Conservation (phyloP, 495 filamentous ascomycete genomes). For the Melanomma pulvis-pyrius region DNA sequence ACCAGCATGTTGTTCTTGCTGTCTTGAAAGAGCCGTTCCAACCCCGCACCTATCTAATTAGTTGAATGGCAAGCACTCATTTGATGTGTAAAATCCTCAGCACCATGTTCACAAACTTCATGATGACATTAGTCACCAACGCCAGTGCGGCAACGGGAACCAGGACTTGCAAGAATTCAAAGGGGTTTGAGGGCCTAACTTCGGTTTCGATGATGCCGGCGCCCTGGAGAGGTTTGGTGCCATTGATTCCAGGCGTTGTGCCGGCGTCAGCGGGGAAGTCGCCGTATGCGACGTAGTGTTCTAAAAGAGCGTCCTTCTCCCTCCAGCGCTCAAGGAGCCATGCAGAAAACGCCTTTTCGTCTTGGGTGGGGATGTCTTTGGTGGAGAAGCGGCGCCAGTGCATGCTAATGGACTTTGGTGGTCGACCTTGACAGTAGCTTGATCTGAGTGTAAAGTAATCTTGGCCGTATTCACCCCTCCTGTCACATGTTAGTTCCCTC, state of each 20-base stretch:
- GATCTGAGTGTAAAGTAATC: conserved; percentile 72
- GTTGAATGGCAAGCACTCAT: neutral
- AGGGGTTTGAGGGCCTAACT: conserved; percentile 55
- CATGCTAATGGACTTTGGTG: conserved; percentile 83
- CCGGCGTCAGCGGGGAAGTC: conserved; percentile 67
- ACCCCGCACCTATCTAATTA: neutral
- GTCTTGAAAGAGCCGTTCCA: neutral
- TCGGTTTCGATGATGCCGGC: conserved; percentile 63
- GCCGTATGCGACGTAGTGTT: conserved; percentile 68
- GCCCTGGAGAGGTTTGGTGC: conserved; percentile 43
- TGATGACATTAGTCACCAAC: conserved; percentile 37
- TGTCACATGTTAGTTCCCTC: conserved; percentile 39
- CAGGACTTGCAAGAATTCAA: conserved; percentile 48
- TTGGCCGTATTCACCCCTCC: conserved; percentile 71
- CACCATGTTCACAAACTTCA: conserved; percentile 34
- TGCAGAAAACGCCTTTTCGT: conserved; percentile 63
- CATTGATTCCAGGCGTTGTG: conserved; percentile 46
- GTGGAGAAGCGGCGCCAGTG: conserved; percentile 76
- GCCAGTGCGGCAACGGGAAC: conserved; percentile 26
- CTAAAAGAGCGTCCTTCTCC: conserved; percentile 78
- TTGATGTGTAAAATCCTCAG: conserved; percentile 12
- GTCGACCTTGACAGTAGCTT: conserved; percentile 74
- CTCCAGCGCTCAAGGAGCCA: conserved; percentile 78
- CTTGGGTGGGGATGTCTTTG: conserved; percentile 66
- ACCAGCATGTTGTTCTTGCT: neutral